These are phyloP conservation scores for Lepiota venenata DNA, from an alignment of 768 basidiomycete species.

Conservation along the genomic window DNA sequence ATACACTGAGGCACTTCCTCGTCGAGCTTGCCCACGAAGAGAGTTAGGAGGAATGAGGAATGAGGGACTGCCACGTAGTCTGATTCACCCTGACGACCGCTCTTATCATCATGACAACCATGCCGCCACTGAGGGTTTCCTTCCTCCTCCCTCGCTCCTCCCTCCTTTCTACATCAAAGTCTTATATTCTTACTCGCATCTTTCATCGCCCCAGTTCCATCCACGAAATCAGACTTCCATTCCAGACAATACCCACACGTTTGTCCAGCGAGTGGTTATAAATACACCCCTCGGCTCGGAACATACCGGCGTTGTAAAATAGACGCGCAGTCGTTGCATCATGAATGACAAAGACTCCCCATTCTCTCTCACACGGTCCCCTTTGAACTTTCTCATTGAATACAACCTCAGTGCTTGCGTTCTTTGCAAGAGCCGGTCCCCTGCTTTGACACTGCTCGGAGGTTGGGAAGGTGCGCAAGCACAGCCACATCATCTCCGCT, in stretches of 20 bases:
- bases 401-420: no score
- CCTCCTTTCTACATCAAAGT: slow-evolving; percentile 2
- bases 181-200: slow-evolving; percentile 13
- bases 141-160: neutral
- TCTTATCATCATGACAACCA: slow-evolving; percentile 10
- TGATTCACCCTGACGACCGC: slow-evolving; percentile 15
- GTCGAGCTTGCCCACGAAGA: neutral
- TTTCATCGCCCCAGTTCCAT: slow-evolving; percentile 1
- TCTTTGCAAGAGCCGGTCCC: no score
- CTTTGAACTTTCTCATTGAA: no score
- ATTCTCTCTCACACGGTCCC: neutral
- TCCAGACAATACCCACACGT: slow-evolving; percentile 1
- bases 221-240: slow-evolving; percentile 6
- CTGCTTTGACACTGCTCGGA: no score
- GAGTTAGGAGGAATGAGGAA: neutral
- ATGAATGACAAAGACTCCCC: neutral
- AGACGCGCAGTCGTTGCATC: slow-evolving; percentile 4
- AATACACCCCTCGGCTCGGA: slow-evolving; percentile 10
- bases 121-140: neutral
- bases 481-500: neutral
- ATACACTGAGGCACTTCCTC: neutral
- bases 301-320: slow-evolving; percentile 1
- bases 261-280: neutral
- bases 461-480: neutral
- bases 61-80: neutral